A percentile compares a stretch with the other conserved stretches of the same genome.
Evolutionary conservation across 306 rosid genomes (phyloP).

Genomic region (Castanea crenata): DNA sequence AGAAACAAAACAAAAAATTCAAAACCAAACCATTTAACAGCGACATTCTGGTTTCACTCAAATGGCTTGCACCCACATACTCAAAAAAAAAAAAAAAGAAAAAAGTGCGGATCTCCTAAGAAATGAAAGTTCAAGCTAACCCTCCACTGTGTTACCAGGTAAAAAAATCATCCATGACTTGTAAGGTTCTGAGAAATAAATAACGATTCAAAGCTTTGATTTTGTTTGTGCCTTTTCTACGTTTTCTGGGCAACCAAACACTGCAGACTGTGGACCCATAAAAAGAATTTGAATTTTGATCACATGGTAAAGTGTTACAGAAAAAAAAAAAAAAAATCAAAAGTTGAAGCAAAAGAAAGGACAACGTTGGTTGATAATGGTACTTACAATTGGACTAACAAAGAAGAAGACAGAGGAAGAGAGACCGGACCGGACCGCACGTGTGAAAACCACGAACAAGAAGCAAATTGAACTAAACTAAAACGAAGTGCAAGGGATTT

Average conservation of each 20-base stretch:
- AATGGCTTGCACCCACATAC: slow-evolving; percentile 1
- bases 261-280: not conserved
- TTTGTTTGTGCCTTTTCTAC: not conserved
- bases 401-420: not conserved
- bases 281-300: not conserved
- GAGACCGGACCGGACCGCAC: not conserved
- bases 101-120: not conserved
- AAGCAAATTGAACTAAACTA: not conserved
- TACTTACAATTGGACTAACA: not conserved
- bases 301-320: not conserved
- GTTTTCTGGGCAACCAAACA: slow-evolving; percentile 6
- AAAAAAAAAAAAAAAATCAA: not conserved
- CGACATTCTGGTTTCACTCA: slow-evolving; percentile 2
- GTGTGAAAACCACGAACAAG: slow-evolving; percentile 5
- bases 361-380: not conserved
- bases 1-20: no score
- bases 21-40: slow-evolving; percentile 9
- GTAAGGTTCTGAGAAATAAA: not conserved
- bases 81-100: not conserved
- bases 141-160: slow-evolving; percentile 4
- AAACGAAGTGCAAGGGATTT: not conserved
- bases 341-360: not conserved
- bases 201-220: not conserved
- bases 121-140: slow-evolving; percentile 1
- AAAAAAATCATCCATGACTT: not conserved